Evolutionary conservation across 371 early-diverging fungal species (phyloP), one percentile per base, ranked within the genome.

Genomic region (Mortierella sp.): DNA sequence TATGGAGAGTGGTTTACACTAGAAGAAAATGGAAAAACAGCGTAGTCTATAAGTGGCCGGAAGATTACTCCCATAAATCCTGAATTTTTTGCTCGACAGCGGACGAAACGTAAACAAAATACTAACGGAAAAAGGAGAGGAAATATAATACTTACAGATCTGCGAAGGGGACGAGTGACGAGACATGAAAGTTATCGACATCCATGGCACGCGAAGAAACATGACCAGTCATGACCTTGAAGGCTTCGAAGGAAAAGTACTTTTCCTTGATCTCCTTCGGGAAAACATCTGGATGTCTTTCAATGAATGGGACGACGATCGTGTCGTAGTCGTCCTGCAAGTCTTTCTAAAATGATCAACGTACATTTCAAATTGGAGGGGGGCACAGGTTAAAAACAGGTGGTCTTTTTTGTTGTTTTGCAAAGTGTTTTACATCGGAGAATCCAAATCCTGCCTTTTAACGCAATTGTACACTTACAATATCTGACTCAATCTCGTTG

Each of bases 161-260:
- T 15, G 94, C 94, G 76, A 94, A 88, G n/a, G 95, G 95, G 0
- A 93, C 94, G 82, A 96, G 84, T 19, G 93, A 88, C 48, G 89
- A 88, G 32, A 90, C 91, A 52, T 94, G 90, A 60, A 86, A 93
- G 8, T 83, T 84, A 71, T 95, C 95, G 12, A 95, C 93, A 66
- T 88, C 81, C 70, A 96, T 95, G 7, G 94, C 86, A 17, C 95
- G 86, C 14, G 94, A 93, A 1, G 92, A 86, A 5, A 94, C 93
- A 52, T 94, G 64, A 4, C 89, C 88, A 1, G 87, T 83, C 19
- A 86, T 85, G 15, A 79, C 67, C 57, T 87, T 61, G 68, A 90
- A 93, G 17, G 81, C 73, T 2, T 84, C 89, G 32, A 88, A 84
- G 6, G 81, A 73, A 63, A 83, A 89, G 67, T 79, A 78, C 32